phyloP scores from a whole-genome alignment of 2,329 filamentous ascomycete genomes.

The Septoria petroselini region DNA sequence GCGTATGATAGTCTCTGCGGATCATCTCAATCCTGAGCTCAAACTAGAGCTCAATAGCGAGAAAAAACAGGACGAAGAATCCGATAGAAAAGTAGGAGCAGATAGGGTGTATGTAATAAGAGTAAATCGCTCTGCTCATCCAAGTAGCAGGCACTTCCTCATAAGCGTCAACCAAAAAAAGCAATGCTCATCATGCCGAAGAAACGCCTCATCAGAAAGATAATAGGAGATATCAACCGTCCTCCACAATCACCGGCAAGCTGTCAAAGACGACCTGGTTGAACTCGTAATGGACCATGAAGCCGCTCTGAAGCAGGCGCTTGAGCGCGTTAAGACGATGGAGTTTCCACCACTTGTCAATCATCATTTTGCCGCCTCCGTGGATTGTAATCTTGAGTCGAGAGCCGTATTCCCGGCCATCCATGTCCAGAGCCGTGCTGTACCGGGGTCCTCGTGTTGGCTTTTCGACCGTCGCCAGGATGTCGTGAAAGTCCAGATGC shows the following conservation, averaged over 20 bases:
- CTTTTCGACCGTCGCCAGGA: constrained; percentile 63
- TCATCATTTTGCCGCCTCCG: constrained; percentile 55
- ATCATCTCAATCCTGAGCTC: too few species aligned
- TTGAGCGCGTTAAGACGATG: constrained; percentile 60
- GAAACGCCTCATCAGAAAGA: background rate
- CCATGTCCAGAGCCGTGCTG: constrained; percentile 60
- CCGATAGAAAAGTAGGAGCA: too few species aligned
- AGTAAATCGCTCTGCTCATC: too few species aligned
- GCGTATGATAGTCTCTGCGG: too few species aligned
- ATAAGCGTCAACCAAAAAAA: background rate
- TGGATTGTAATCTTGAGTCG: constrained; percentile 61
- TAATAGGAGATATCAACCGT: constrained; percentile 10
- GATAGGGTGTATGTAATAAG: too few species aligned
- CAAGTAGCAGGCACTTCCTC: too few species aligned
- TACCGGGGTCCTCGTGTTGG: constrained; percentile 65
- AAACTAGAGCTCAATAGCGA: too few species aligned
- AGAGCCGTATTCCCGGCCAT: constrained; percentile 60
- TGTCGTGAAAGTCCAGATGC: constrained; percentile 64
- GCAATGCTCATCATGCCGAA: background rate
- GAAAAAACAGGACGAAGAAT: too few species aligned
- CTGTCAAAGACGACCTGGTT: constrained; percentile 61
- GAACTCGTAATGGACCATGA: constrained; percentile 60
- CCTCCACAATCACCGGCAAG: constrained; percentile 47
- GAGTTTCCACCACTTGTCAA: constrained; percentile 74
- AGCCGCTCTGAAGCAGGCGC: constrained; percentile 59